phyloP scores from a whole-genome alignment of 1,139 yeast species.

The Suhomyces panamericanus region DNA sequence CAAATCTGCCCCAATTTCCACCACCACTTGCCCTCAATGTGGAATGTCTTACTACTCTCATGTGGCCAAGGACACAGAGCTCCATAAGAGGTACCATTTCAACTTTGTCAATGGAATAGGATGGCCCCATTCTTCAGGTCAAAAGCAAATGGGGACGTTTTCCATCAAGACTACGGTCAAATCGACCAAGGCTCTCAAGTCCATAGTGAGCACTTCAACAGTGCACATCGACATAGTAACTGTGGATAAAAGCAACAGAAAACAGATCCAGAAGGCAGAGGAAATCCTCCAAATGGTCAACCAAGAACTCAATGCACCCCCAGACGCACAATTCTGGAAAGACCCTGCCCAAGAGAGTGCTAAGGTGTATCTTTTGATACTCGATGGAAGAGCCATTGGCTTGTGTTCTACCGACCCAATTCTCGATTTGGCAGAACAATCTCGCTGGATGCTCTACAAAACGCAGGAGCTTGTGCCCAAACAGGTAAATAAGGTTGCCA shows the following conservation, averaged over 20 bases:
- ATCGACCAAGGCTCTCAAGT: constrained; percentile 5
- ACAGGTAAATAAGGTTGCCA: constrained; percentile 29
- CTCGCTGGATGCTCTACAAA: constrained; percentile 51
- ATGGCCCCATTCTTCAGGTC: constrained; percentile 34
- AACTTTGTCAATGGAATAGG: constrained; percentile 48
- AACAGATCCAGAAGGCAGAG: constrained; percentile 25
- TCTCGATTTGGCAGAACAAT: constrained; percentile 20
- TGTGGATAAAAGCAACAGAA: constrained; percentile 16
- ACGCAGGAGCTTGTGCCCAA: constrained; percentile 38
- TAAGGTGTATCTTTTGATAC: constrained; percentile 49
- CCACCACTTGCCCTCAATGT: constrained; percentile 52
- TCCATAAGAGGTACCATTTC: constrained; percentile 52
- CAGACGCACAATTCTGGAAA: constrained; percentile 52
- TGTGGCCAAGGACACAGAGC: constrained; percentile 42
- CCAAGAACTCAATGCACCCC: constrained; percentile 58
- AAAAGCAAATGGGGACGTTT: constrained; percentile 33
- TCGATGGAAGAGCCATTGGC: constrained; percentile 49
- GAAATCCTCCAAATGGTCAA: constrained; percentile 52
- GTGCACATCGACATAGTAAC: constrained; percentile 13
- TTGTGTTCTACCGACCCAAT: constrained; percentile 49
- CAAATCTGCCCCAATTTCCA: constrained; percentile 7
- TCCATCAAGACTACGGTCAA: constrained; percentile 7
- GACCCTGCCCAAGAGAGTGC: constrained; percentile 24
- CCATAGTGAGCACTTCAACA: constrained; percentile 5
- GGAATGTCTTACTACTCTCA: constrained; percentile 58